Percentiles rank a stretch among this genome's conserved stretches.
These are phyloP conservation scores for Aquilaria malaccensis DNA, from an alignment of 345 rosid genomes.

Conservation along the genomic window DNA sequence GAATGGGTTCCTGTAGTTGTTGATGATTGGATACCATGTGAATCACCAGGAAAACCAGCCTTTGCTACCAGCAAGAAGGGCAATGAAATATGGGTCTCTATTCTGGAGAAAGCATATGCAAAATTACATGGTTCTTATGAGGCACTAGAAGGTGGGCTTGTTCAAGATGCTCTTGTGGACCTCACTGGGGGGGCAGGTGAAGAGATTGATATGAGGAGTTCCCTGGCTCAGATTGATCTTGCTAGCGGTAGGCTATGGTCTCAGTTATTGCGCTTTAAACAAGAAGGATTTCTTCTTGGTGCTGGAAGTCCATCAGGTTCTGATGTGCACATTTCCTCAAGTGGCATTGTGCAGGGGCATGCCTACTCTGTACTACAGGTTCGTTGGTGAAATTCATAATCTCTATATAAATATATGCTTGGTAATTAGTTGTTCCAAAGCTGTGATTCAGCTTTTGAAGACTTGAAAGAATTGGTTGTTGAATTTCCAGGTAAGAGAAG, in stretches of 20 bases:
- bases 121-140: conserved; percentile 98
- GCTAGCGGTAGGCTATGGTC: conserved; percentile 99
- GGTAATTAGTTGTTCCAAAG: background rate
- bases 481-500: conserved; percentile 80
- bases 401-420: conserved; percentile 1
- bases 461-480: background rate
- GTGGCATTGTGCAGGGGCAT: conserved; percentile 99
- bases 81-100: conserved; percentile 95
- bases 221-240: conserved; percentile 98
- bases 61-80: conserved; percentile 93
- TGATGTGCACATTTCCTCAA: conserved; percentile 95
- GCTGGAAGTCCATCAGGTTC: conserved; percentile 99
- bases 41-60: conserved; percentile 92
- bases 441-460: too few relatives aligned
- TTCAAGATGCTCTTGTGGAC: conserved; percentile 99
- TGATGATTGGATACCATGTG: conserved; percentile 99
- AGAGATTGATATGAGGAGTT: conserved; percentile 99
- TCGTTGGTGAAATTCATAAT: conserved; percentile 11
- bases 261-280: conserved; percentile 92
- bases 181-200: conserved; percentile 99
- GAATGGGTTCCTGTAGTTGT: conserved; percentile 99
- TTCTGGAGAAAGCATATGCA: conserved; percentile 97
- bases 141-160: conserved; percentile 99
- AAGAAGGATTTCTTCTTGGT: conserved; percentile 97
- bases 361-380: conserved; percentile 98